Evolutionary conservation across 2,329 filamentous ascomycete genomes (phyloP).

Genomic region (Penicillium freii): DNA sequence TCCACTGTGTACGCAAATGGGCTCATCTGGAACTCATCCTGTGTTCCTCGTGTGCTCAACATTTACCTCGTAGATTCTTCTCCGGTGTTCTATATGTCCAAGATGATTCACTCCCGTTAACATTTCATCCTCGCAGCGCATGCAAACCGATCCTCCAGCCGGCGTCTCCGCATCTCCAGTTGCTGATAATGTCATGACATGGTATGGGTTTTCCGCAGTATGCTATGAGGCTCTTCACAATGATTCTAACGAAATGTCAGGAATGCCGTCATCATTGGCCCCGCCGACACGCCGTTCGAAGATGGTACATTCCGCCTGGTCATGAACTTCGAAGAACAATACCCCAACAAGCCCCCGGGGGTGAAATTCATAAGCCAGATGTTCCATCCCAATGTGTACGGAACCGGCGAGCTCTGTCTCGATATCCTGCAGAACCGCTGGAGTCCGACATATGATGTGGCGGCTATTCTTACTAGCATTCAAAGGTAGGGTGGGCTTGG

Average conservation of each 20-base stretch:
- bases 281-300: slow-evolving; percentile 95
- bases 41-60: not conserved
- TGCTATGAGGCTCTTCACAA: not conserved
- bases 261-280: slow-evolving; percentile 98
- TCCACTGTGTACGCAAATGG: not conserved
- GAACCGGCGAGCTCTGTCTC: slow-evolving; percentile 90
- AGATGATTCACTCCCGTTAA: slow-evolving; percentile 15
- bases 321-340: slow-evolving; percentile 99
- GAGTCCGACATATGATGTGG: slow-evolving; percentile 98
- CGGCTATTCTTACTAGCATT: slow-evolving; percentile 93
- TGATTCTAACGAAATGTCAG: slow-evolving; percentile 48
- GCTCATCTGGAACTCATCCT: not conserved
- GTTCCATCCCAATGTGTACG: slow-evolving; percentile 99
- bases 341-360: slow-evolving; percentile 94
- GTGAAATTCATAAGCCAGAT: slow-evolving; percentile 99
- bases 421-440: slow-evolving; percentile 97
- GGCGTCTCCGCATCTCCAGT: slow-evolving; percentile 95
- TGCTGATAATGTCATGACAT: slow-evolving; percentile 53
- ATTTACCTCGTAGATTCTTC: not conserved
- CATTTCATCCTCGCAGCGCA: slow-evolving; percentile 62
- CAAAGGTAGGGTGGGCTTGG: slow-evolving; percentile 67
- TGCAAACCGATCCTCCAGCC: slow-evolving; percentile 97
- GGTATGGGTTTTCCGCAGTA: slow-evolving; percentile 22
- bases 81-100: not conserved
- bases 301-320: slow-evolving; percentile 96